Evolutionary conservation across 176 grass and related monocot species (phyloP).

Genomic region (Eleusine indica): DNA sequence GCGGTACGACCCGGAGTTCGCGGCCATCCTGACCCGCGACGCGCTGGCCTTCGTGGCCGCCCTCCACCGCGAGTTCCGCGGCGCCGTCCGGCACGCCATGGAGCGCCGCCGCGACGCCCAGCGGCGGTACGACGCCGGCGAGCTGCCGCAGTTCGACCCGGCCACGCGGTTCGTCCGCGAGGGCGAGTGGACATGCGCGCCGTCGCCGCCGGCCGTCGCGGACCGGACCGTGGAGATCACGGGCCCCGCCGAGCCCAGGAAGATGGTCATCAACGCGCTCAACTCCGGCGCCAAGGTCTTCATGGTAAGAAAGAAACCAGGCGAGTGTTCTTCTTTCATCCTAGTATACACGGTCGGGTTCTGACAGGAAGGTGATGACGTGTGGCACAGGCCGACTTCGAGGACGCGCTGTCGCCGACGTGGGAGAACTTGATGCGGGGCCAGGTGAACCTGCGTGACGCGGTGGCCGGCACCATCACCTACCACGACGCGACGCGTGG

Average conservation of each 20-base stretch:
- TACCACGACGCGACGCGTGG: slow-evolving; percentile 60
- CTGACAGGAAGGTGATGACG: neutral
- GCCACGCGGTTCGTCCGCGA: slow-evolving; percentile 67
- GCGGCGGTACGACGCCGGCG: slow-evolving; percentile 72
- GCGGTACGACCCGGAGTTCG: slow-evolving; percentile 73
- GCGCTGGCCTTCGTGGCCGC: slow-evolving; percentile 70
- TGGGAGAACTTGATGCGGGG: slow-evolving; percentile 97
- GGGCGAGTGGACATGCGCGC: slow-evolving; percentile 58
- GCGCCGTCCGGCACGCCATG: slow-evolving; percentile 73
- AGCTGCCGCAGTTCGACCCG: slow-evolving; percentile 70
- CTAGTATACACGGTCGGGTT: no score
- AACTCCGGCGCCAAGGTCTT: slow-evolving; percentile 96
- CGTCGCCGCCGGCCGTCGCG: slow-evolving; percentile 64
- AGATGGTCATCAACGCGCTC: slow-evolving; percentile 98
- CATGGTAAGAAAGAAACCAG: slow-evolving; percentile 43
- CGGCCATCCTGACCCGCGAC: slow-evolving; percentile 65
- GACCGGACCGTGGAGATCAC: slow-evolving; percentile 94
- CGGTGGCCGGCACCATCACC: slow-evolving; percentile 70
- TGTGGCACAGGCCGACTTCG: slow-evolving; percentile 80
- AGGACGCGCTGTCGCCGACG: slow-evolving; percentile 93
- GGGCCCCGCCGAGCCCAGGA: slow-evolving; percentile 70
- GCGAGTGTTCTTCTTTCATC: neutral
- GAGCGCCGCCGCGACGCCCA: slow-evolving; percentile 66
- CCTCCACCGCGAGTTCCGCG: slow-evolving; percentile 78
- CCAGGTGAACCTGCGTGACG: slow-evolving; percentile 86